These are phyloP conservation scores for Colletotrichum sp. DNA, from an alignment of 2,329 filamentous ascomycete genomes.

Conservation along the genomic window DNA sequence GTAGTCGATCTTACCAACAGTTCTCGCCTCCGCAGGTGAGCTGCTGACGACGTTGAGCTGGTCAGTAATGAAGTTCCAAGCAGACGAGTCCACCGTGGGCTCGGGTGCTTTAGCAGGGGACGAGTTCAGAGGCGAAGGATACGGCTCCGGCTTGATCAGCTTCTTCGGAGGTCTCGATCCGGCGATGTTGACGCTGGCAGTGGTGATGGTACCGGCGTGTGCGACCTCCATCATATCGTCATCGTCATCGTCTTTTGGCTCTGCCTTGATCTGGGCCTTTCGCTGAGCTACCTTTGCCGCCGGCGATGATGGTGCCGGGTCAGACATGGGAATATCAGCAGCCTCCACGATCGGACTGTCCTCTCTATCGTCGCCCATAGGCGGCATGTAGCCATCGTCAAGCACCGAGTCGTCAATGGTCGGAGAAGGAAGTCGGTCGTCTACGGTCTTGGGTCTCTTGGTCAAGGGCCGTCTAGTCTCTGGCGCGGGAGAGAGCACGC, in stretches of 20 bases:
- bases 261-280: slow-evolving; percentile 60
- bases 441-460: slow-evolving; percentile 63
- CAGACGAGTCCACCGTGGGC: slow-evolving; percentile 74
- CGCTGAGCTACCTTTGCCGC: slow-evolving; percentile 79
- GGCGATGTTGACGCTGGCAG: slow-evolving; percentile 81
- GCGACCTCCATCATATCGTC: slow-evolving; percentile 90
- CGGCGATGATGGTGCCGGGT: slow-evolving; percentile 86
- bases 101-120: slow-evolving; percentile 71
- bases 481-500: slow-evolving; percentile 78
- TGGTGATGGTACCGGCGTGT: slow-evolving; percentile 72
- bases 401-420: slow-evolving; percentile 55
- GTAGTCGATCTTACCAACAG: slow-evolving; percentile 81
- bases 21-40: slow-evolving; percentile 65
- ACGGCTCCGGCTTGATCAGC: slow-evolving; percentile 68
- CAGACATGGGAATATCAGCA: slow-evolving; percentile 76
- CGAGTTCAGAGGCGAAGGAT: slow-evolving; percentile 76
- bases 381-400: slow-evolving; percentile 61
- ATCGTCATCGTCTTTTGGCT: slow-evolving; percentile 67
- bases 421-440: slow-evolving; percentile 53
- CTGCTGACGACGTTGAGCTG: slow-evolving; percentile 86
- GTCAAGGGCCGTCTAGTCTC: slow-evolving; percentile 53
- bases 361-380: slow-evolving; percentile 48
- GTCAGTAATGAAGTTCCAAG: slow-evolving; percentile 87
- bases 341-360: slow-evolving; percentile 55
- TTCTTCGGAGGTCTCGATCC: slow-evolving; percentile 81